Base-by-base conservation (phyloP, 2,329 filamentous ascomycete species). In the Nannizziopsis barbatae region DNA sequence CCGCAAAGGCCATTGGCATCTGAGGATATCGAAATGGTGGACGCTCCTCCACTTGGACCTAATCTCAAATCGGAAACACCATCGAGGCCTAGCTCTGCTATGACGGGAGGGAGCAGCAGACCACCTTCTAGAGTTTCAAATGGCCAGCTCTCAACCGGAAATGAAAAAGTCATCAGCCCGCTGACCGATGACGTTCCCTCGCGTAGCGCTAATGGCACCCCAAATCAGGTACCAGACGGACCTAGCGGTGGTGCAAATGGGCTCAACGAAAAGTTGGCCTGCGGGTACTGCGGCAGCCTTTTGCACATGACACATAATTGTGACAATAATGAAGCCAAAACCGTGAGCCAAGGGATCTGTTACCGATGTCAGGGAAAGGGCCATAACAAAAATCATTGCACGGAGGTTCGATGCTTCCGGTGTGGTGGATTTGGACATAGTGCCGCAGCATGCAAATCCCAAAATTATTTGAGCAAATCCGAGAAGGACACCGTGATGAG, bases 391-490 rank as follows among this genome's bases (percentile, higher is more conserved):
- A 48, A 50, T 8, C 49, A 57, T 45, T 74, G 71, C 53, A 60
- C 55, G n/a, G 62, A 60, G 18, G 60, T 64, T 42, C 65, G 70
- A 37, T 74, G 71, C 48, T 33, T 63, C 15, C 59, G 65, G 45
- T 74, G 71, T 52, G 71, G 71, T 15, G 57, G 62, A 45, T 58
- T 69, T 40, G 71, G 71, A 3, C 71, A 74, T 56, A 33, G 50
- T 20, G 51, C 61, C 15, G 52, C 52, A 30, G 53, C 49, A 8
- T 74, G 71, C 56, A 63, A 38, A 31, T 59, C 61, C 15, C 56
- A 57, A 1, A 60, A 57, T 17, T 38, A 56, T 32, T 56, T 73
- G n/a, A 56, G 62, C 15, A 67, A 63, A 48, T 56, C 57, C 22
- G 62, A 69, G 44, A 67, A 64, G 50, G 51, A 52, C 12, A 60